A percentile compares a stretch with the other conserved stretches of the same genome.
Evolutionary conservation across 371 early-diverging fungal genomes (phyloP).

Genomic region (Coemansia sp.): DNA sequence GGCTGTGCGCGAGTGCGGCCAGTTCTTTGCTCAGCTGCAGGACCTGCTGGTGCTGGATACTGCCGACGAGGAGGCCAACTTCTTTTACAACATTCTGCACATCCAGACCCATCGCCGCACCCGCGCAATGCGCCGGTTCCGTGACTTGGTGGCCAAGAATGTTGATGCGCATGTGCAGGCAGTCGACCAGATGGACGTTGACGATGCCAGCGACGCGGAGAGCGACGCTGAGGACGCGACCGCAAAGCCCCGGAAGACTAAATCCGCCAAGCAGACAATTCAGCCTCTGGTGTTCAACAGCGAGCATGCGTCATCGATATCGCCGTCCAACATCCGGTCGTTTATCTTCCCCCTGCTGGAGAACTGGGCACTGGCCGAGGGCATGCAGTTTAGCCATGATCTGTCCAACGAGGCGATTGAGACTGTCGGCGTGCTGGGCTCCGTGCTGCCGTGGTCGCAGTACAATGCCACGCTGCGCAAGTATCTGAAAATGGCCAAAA

Average conservation of each 20-base stretch:
- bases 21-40: constrained; percentile 36
- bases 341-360: constrained; percentile 85
- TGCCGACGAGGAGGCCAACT: constrained; percentile 79
- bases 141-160: constrained; percentile 12
- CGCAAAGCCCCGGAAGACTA: constrained; percentile 1
- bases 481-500: constrained; percentile 68
- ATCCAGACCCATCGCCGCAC: constrained; percentile 90
- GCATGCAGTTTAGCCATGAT: constrained; percentile 67
- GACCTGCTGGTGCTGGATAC: constrained; percentile 43
- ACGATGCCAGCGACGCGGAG: neutral
- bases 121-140: constrained; percentile 78
- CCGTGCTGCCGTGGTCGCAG: constrained; percentile 75
- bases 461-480: constrained; percentile 75
- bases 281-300: constrained; percentile 24
- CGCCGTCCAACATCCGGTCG: constrained; percentile 61
- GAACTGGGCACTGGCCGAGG: constrained; percentile 80
- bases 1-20: constrained; percentile 35
- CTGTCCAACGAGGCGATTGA: constrained; percentile 77
- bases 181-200: constrained; percentile 16
- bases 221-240: neutral
- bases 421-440: constrained; percentile 70
- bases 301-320: constrained; percentile 38
- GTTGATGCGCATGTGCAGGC: constrained; percentile 4
- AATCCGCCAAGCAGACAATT: neutral
- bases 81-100: constrained; percentile 90